Evolutionary conservation across 1,284 basidiomycete genomes (phyloP).

Genomic region (Apiotrichum gamsii): DNA sequence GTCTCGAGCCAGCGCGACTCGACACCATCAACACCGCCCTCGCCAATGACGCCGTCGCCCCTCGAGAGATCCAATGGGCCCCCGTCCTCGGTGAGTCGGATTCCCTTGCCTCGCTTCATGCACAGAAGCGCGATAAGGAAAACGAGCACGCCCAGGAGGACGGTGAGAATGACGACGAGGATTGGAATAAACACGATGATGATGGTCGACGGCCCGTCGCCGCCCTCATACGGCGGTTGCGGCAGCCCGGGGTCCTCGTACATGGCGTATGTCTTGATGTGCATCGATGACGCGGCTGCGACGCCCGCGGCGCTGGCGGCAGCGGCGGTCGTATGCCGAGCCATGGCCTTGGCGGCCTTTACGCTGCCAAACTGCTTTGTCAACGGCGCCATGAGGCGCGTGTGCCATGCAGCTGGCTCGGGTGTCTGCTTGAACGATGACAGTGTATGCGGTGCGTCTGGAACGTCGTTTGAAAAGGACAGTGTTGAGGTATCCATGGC

Average conservation of each 20-base stretch:
- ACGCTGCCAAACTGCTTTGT: conserved; percentile 9
- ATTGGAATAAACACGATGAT: conserved; percentile 58
- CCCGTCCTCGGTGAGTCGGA: conserved; percentile 75
- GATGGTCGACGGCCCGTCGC: conserved; percentile 30
- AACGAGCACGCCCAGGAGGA: conserved; percentile 83
- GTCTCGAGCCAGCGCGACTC: conserved; percentile 90
- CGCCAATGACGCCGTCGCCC: conserved; percentile 79
- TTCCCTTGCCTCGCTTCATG: conserved; percentile 70
- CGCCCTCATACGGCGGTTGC: background rate
- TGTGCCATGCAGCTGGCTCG: conserved; percentile 26
- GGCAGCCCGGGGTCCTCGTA: too few species aligned
- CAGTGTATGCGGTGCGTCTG: conserved; percentile 8
- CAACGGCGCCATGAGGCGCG: conserved; percentile 25
- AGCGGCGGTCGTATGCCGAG: background rate
- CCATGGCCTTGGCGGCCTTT: conserved; percentile 2
- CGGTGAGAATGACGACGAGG: conserved; percentile 83
- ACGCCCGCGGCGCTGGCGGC: too few species aligned
- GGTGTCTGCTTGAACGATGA: conserved; percentile 4
- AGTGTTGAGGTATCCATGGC: conserved; percentile 34
- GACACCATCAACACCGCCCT: conserved; percentile 84
- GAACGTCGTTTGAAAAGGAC: conserved; percentile 20
- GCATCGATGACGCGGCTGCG: too few species aligned
- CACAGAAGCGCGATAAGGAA: conserved; percentile 83
- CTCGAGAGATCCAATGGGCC: conserved; percentile 90
- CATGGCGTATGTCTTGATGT: too few species aligned